Evolutionary conservation across 495 filamentous ascomycete genomes (phyloP).

Genomic region (Cudoniella acicularis): DNA sequence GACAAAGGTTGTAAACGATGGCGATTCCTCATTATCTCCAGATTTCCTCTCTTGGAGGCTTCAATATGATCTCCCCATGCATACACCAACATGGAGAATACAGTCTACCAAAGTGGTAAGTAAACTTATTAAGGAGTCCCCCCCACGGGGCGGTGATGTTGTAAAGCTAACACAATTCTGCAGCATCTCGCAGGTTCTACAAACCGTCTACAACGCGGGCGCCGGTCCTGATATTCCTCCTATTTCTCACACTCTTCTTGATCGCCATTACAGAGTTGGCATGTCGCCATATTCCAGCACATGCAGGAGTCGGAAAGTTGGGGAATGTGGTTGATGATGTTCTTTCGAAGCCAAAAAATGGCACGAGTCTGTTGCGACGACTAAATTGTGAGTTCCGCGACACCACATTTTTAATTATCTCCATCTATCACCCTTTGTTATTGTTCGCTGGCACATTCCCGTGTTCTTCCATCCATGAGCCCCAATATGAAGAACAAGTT

Average conservation of each 20-base stretch:
- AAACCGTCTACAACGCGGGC: constrained; percentile 12
- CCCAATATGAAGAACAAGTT: too few relatives aligned
- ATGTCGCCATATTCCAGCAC: constrained; percentile 2
- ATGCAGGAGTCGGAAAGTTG: constrained; percentile 3
- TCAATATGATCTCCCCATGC: background rate
- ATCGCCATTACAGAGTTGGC: constrained; percentile 5
- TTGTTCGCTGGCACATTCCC: too few relatives aligned
- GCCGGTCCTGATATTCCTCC: constrained; percentile 4
- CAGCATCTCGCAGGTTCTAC: background rate
- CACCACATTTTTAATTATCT: too few relatives aligned
- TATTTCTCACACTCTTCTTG: constrained; percentile 3
- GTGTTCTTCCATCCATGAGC: too few relatives aligned
- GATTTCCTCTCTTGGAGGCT: background rate
- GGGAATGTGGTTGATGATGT: background rate
- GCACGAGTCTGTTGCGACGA: background rate
- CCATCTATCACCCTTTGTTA: too few relatives aligned
- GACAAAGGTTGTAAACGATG: background rate
- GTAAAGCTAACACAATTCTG: background rate
- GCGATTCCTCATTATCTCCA: background rate
- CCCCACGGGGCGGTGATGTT: background rate
- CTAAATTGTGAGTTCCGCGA: background rate
- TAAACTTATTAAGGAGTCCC: background rate
- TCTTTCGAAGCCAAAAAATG: background rate
- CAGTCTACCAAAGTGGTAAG: background rate
- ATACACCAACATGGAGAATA: background rate